phyloP scores from a whole-genome alignment of 495 filamentous ascomycete species.

The Ascodesmis nigricans region DNA sequence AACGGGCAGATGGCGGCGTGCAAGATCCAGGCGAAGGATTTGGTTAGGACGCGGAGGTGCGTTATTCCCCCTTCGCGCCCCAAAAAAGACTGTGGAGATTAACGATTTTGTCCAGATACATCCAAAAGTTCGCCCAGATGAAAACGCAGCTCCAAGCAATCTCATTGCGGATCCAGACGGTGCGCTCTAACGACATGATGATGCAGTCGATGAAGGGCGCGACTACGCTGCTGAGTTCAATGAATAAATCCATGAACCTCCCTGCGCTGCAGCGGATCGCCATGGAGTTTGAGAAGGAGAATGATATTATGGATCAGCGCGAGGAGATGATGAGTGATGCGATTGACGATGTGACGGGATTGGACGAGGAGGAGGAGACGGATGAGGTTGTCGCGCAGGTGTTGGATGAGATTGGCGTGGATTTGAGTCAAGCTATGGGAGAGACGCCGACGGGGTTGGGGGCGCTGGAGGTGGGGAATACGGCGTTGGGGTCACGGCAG shows the following conservation, averaged over 20 bases:
- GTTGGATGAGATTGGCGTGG: conserved; percentile 87
- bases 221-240: conserved; percentile 71
- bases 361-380: conserved; percentile 70
- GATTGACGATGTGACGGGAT: conserved; percentile 92
- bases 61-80: conserved; percentile 4
- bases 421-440: conserved; percentile 60
- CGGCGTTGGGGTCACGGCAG: too few species aligned
- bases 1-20: conserved; percentile 91
- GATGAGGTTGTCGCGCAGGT: conserved; percentile 95
- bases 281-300: conserved; percentile 98
- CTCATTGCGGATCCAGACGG: conserved; percentile 85
- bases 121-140: conserved; percentile 98
- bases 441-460: conserved; percentile 62
- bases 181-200: conserved; percentile 97
- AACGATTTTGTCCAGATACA: conserved; percentile 36
- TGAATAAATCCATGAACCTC: conserved; percentile 96
- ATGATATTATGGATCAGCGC: conserved; percentile 95
- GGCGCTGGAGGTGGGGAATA: too few species aligned
- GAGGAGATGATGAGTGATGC: conserved; percentile 99
- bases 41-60: conserved; percentile 74
- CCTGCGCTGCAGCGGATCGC: conserved; percentile 87
- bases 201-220: conserved; percentile 99
- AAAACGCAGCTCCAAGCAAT: conserved; percentile 90
- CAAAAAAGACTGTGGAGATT: neutral
- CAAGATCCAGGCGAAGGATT: conserved; percentile 92